Evolutionary conservation across 2,329 filamentous ascomycete species (phyloP), one percentile per base, ranked within the genome.

Genomic region (Paecilomyces fulvus): DNA sequence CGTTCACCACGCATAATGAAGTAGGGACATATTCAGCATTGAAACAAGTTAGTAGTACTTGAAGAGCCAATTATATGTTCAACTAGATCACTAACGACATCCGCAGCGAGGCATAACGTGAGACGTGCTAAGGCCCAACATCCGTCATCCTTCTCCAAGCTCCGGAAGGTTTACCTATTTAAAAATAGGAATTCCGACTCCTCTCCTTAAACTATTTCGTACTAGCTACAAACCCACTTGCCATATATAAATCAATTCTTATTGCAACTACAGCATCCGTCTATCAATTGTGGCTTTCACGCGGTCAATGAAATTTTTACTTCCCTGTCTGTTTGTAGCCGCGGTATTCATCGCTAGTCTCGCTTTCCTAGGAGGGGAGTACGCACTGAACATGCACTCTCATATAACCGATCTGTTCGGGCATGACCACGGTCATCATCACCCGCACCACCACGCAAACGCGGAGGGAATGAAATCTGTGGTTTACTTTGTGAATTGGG

Each of bases 401-500:
- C 37, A 43, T 17, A 7, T 43, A 43, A n/a, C 37, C 14, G 37
- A 43, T 43, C n/a, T 43, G 9, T 43, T 43, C 7, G n/a, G n/a
- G 37, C 37, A n/a, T 6, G 37, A n/a, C 37, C 37, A 43, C 37
- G 7, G 37, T 7, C 37, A 43, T 20, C n/a, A 17, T 6, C 37
- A 43, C 17, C 20, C 37, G 37, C 37, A 43, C 17, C 37, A 43
- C 9, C 37, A 43, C n/a, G n/a, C 14, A 43, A 43, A 43, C 37
- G 37, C 17, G 37, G 37, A 43, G 8, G 67, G 64, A 57, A 60
- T 70, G 51, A 73, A 61, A 61, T 69, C 70, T 1, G 71, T 77
- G 50, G 72, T 67, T 17, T 77, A 76, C 57, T 76, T 71, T 59
- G 73, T 76, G 49, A 76, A 77, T 59, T 77, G 75, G 75, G 73